Percentiles rank a stretch among this genome's conserved stretches.
Evolutionary conservation across 1,284 basidiomycete species (phyloP).

Genomic region (Marasmius fiardii): DNA sequence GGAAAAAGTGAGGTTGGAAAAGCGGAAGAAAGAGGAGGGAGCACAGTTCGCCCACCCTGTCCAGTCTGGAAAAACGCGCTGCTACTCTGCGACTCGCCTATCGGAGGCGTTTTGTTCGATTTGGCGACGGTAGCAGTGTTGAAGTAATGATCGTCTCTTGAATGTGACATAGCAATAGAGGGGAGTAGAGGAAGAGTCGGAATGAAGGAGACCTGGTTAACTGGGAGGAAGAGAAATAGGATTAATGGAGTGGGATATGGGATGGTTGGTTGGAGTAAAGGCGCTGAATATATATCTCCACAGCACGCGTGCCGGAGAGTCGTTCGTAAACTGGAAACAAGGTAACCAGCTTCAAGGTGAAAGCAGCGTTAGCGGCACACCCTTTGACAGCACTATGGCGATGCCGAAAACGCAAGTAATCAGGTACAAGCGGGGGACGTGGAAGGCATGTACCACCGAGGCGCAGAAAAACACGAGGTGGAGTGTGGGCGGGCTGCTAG

Average conservation of each 20-base stretch:
- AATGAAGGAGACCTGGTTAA: constrained; percentile 33
- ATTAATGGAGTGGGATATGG: background rate
- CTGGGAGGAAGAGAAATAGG: background rate
- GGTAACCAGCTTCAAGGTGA: constrained; percentile 14
- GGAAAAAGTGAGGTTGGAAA: constrained; percentile 84
- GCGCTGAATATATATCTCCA: constrained; percentile 45
- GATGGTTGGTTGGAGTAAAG: constrained; percentile 12
- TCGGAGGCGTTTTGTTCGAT: constrained; percentile 56
- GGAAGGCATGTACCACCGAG: constrained; percentile 46
- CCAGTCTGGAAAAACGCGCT: constrained; percentile 66
- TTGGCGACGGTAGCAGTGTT: constrained; percentile 32
- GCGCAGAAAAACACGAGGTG: constrained; percentile 41
- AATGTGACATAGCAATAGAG: constrained; percentile 53
- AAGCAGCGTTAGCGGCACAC: constrained; percentile 14
- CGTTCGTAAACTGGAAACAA: constrained; percentile 16
- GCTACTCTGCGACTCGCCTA: constrained; percentile 47
- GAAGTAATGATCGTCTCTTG: constrained; percentile 60
- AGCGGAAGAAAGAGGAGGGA: constrained; percentile 78
- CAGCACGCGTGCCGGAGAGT: constrained; percentile 33
- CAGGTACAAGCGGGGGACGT: constrained; percentile 41
- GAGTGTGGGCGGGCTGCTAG: constrained; percentile 33
- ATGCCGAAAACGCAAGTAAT: constrained; percentile 31
- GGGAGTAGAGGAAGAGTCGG: constrained; percentile 40
- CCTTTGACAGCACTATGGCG: constrained; percentile 24
- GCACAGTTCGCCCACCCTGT: constrained; percentile 84